Base-by-base conservation (phyloP, 306 rosid genomes). In the Clitoria ternatea region DNA sequence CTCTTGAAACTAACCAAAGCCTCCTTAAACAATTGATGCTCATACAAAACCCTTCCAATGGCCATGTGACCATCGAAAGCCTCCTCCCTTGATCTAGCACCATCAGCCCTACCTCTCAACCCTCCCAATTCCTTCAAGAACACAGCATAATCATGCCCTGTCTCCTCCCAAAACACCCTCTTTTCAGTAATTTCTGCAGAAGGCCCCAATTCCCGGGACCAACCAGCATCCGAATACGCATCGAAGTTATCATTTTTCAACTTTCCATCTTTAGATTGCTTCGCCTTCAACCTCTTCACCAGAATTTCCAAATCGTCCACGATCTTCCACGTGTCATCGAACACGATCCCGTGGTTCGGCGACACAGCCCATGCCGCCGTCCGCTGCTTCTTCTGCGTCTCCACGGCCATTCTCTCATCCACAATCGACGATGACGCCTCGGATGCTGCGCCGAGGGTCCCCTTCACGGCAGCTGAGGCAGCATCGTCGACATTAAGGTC, bases 61-160 rank as follows among this genome's bases (percentile, higher is more conserved):
- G 97, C 99, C 99, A 95, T 95, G 47, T 95, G 97, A 17, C 99
- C 97, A 81, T 95, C 99, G 59, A 95, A 89, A 3, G 96, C 97
- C 77, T 95, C 96, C 68, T 95, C 99, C 22, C 99, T 82, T 4
- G 99, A 94, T 76, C 97, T 84, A 23, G 96, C 91, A 22, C 85
- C 84, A 70, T 95, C 96, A 18, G 99, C 92, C 18, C 96, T 84
- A 66, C 61, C 63, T 82, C 99, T 87, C 78, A 95, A 72, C 39
- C 66, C 97, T 23, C 85, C 96, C 80, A 95, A 81, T 47, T 95
- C 99, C 82, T 89, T 95, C 48, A 87, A 63, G 74, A 95, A 95
- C 6, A 60, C 53, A 9, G 79, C 87, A 68, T 86, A 95, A 29
- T 95, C 99, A 54, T 87, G 90, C 4, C 97, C 97, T 10, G 92